Conservation (phyloP, 2,329 filamentous ascomycete species). For the Scedosporium aurantiacum region DNA sequence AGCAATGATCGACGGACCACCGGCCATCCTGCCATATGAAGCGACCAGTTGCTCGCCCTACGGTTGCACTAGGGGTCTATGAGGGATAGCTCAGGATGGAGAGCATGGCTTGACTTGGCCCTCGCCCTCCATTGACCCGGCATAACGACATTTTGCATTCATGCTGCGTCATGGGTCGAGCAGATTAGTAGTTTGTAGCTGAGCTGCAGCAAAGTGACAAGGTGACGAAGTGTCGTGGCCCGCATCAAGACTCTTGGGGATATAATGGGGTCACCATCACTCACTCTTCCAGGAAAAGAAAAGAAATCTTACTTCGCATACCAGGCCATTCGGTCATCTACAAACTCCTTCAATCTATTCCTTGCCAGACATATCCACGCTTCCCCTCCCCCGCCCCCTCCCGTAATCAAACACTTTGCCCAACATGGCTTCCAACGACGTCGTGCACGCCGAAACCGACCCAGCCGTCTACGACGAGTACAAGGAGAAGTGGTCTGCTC, state of each 20-base stretch:
- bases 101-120: neutral
- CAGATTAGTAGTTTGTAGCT: slow-evolving; percentile 13
- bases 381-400: neutral
- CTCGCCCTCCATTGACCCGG: neutral
- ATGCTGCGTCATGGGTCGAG: neutral
- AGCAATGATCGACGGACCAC: neutral
- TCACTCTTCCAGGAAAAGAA: neutral
- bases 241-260: neutral
- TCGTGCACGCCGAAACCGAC: slow-evolving; percentile 17
- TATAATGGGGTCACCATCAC: neutral
- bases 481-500: slow-evolving; percentile 21
- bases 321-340: neutral
- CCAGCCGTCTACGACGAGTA: slow-evolving; percentile 26
- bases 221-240: neutral
- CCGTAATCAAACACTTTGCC: neutral
- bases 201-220: no score
- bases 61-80: neutral
- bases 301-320: no score
- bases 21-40: neutral
- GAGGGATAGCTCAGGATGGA: neutral
- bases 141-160: neutral
- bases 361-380: neutral
- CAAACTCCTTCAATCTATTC: neutral
- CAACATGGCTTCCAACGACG: slow-evolving; percentile 12
- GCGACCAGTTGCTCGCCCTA: neutral